Base-by-base conservation (phyloP, 345 rosid species). In the Cochlearia excelsa region DNA sequence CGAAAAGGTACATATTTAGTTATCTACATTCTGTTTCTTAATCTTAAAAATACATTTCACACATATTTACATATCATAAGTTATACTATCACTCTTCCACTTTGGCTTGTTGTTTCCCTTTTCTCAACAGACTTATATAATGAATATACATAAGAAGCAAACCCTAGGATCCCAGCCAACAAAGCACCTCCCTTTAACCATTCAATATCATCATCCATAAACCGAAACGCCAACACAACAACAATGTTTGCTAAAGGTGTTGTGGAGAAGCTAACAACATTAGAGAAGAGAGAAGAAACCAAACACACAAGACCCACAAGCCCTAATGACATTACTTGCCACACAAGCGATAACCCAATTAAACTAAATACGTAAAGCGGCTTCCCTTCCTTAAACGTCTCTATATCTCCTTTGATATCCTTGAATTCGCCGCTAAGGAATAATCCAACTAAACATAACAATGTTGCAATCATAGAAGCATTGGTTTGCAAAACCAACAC, bases 251-350 rank as follows among this genome's bases (percentile, higher is more conserved):
- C 57, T n/a, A 77, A 49, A 9, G 78, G 74, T 40, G 65, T 7
- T 1, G 54, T 40, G 3, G 31, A 55, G 63, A 74, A 65, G 34
- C 57, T 70, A 1, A 67, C 71, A 30, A 70, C 71, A 46, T 70
- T 74, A 51, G 78, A 77, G 74, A 77, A 77, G 16, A 77, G 50
- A 51, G 76, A 59, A 63, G 81, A 74, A 23, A 28, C 71, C 58
- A 74, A 42, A 63, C 52, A 70, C 44, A 74, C 68, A 30, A 74
- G 65, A 30, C 78, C 81, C 66, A 74, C 71, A 2, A 70, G 54
- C 26, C 78, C 81, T 9, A 77, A 51, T 0, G 75, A 63, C 52
- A 57, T 62, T 39, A 74, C 72, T 61, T 73, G 76, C 68, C 68
- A 73, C 2, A 52, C 59, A 62, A 72, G 67, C 8, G 72, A 67